Base-by-base conservation (phyloP, 1,284 basidiomycete species). In the Ustilago loliicola region DNA sequence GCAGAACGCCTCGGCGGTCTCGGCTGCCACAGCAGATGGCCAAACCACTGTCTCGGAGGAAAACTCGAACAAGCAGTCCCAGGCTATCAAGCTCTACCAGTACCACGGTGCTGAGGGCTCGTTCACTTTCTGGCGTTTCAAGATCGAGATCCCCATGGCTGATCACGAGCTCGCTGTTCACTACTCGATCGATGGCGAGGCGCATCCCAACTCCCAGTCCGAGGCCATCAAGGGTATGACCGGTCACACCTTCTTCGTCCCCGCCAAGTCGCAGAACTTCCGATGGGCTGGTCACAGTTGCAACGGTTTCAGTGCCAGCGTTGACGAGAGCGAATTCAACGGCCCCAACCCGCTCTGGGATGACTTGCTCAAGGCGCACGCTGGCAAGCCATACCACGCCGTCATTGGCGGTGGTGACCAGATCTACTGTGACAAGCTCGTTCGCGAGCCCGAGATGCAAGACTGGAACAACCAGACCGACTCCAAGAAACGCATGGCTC, bases 41-140 rank as follows among this genome's bases (percentile, higher is more conserved):
- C 54, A 65, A 13, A 67, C 72, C 29, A 58, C 62, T 10, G 64
- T 74, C 30, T 64, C 70, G 7, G 68, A 77, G 8, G 48, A 66
- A 9, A 63, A 78, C 42, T 73, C 63, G 48, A 61, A 65, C 58
- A 68, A 29, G 47, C 53, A 65, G 45, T 76, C 77, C n/a, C 84
- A 88, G 6, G 94, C 92, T 2, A 90, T 93, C 75, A 92, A 93
- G 83, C 90, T 98, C 54, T 93, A 91, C 88, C 92, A 93, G 10
- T 95, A 96, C 87, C 88, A 89, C 21, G 92, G 92, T 19, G 60
- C 53, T 63, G 91, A 75, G 48, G 88, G 94, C 17, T 92, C 92
- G 0, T 94, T 90, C 84, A 94, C 94, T 1, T 99, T 99, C 88
- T 98, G 95, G 94, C 90, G 97, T 61, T 98, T 98, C 88, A 90